phyloP scores from a whole-genome alignment of 805 yeast species.

The Candida silvatica region DNA sequence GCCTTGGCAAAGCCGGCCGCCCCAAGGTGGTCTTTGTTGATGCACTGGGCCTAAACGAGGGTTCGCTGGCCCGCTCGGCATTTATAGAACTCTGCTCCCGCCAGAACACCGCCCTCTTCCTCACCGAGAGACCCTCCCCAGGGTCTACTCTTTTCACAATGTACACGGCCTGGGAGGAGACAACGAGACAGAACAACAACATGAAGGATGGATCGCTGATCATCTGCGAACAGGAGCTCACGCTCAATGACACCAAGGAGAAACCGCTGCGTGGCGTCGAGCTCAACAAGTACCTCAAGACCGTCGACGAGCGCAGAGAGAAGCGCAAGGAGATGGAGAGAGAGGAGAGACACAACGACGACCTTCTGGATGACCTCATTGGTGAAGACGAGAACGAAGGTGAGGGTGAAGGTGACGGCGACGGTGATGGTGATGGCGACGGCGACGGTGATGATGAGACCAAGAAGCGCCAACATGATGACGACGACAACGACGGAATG shows the following conservation, averaged over 20 bases:
- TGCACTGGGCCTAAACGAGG: constrained; percentile 55
- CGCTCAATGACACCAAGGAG: constrained; percentile 33
- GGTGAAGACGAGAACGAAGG: constrained; percentile 23
- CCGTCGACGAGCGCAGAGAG: constrained; percentile 37
- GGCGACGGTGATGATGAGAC: constrained; percentile 3
- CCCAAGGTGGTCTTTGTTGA: constrained; percentile 78
- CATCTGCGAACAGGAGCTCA: constrained; percentile 32
- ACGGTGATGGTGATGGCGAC: constrained; percentile 14
- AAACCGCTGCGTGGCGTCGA: constrained; percentile 44
- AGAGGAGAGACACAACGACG: constrained; percentile 25
- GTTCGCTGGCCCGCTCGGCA: constrained; percentile 48
- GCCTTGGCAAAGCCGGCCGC: constrained; percentile 36
- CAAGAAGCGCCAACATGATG: constrained; percentile 17
- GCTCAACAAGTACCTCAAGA: constrained; percentile 36
- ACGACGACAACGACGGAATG: constrained; percentile 5
- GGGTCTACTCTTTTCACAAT: constrained; percentile 42
- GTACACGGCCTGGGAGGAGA: constrained; percentile 43
- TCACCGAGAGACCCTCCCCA: constrained; percentile 57
- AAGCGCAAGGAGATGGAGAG: constrained; percentile 25
- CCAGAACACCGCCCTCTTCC: constrained; percentile 58
- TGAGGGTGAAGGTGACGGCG: constrained; percentile 13
- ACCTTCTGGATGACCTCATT: constrained; percentile 23
- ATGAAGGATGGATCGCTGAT: constrained; percentile 58
- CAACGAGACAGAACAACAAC: constrained; percentile 27
- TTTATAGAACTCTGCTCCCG: constrained; percentile 50